Conservation (phyloP, 129 eudicot genomes). For the Logfia minima region DNA sequence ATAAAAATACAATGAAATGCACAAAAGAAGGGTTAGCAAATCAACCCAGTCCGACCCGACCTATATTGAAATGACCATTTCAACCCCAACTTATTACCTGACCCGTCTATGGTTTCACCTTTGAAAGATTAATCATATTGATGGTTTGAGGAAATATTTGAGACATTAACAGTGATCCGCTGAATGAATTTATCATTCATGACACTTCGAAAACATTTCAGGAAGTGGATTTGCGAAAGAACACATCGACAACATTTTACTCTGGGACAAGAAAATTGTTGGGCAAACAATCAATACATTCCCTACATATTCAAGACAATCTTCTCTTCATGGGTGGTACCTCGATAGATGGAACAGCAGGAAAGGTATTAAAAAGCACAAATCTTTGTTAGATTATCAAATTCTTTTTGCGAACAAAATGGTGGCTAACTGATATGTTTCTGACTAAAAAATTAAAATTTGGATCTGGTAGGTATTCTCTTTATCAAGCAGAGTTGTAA, state of each 20-base stretch:
- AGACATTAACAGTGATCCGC: neutral
- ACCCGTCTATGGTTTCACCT: neutral
- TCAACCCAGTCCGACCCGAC: too few species aligned
- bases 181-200: neutral
- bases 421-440: neutral
- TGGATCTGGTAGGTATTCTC: constrained; percentile 58
- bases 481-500: constrained; percentile 52
- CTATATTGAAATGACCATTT: too few species aligned
- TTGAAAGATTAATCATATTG: neutral
- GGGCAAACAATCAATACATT: constrained; percentile 68
- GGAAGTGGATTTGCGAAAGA: constrained; percentile 67
- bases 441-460: neutral
- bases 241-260: constrained; percentile 53
- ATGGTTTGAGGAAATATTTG: neutral
- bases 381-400: neutral
- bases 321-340: constrained; percentile 65
- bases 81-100: too few species aligned
- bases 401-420: neutral
- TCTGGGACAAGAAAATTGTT: constrained; percentile 66
- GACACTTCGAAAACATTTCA: constrained; percentile 26
- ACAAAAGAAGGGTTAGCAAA: too few species aligned
- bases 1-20: too few species aligned
- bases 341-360: constrained; percentile 66
- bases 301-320: constrained; percentile 48
- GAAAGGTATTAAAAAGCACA: constrained; percentile 57